Percentiles rank a stretch among this genome's conserved stretches.
Evolutionary conservation across 768 basidiomycete species (phyloP).

Genomic region (Boletus pseudopeckii): DNA sequence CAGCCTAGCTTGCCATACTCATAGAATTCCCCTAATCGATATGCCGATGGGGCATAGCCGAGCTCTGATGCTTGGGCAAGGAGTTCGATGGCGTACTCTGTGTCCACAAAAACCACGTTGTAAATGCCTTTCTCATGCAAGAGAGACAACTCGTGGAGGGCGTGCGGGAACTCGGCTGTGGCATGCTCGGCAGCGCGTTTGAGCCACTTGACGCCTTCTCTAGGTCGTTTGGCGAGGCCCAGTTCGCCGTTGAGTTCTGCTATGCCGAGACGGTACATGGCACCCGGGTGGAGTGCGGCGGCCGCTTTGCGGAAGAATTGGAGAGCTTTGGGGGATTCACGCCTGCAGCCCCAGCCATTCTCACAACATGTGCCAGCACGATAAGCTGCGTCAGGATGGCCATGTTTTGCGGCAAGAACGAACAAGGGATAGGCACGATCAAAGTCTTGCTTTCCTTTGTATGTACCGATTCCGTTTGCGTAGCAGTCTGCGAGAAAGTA

Average conservation of each 20-base stretch:
- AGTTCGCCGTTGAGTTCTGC: slow-evolving; percentile 96
- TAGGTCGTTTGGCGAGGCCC: slow-evolving; percentile 77
- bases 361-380: slow-evolving; percentile 97
- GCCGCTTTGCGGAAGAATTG: slow-evolving; percentile 94
- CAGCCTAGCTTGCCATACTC: slow-evolving; percentile 99
- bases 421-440: slow-evolving; percentile 96
- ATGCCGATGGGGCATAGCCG: slow-evolving; percentile 94
- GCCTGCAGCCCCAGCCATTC: slow-evolving; percentile 96
- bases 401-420: slow-evolving; percentile 93
- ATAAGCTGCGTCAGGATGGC: slow-evolving; percentile 93
- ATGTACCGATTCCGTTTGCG: slow-evolving; percentile 95
- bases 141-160: slow-evolving; percentile 89
- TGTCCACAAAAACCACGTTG: slow-evolving; percentile 95
- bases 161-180: slow-evolving; percentile 94
- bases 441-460: slow-evolving; percentile 89
- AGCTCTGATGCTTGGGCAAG: slow-evolving; percentile 94
- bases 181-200: slow-evolving; percentile 94
- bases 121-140: slow-evolving; percentile 97
- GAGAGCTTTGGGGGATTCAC: slow-evolving; percentile 87
- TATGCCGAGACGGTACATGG: slow-evolving; percentile 95
- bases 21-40: slow-evolving; percentile 95
- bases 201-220: slow-evolving; percentile 98
- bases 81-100: slow-evolving; percentile 91
- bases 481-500: slow-evolving; percentile 99
- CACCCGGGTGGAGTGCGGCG: slow-evolving; percentile 86